These are phyloP conservation scores for Bonia amplexicaulis DNA, from an alignment of 176 grass and related monocot genomes.

Conservation along the genomic window DNA sequence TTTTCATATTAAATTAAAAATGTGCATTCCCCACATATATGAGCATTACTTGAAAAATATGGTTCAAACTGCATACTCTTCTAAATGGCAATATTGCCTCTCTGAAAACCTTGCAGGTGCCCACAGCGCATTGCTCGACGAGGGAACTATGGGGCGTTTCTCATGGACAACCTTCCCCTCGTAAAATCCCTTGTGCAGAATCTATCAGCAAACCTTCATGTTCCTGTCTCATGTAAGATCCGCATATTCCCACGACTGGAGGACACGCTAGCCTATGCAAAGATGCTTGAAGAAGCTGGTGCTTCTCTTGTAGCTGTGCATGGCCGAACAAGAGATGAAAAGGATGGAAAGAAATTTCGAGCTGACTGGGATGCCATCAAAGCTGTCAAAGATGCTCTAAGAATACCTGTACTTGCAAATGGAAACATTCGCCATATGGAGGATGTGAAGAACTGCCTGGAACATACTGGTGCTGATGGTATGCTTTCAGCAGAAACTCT, in stretches of 20 bases:
- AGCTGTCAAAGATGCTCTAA: slow-evolving; percentile 77
- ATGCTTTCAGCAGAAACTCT: slow-evolving; percentile 93
- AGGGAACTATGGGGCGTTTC: slow-evolving; percentile 92
- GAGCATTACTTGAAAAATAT: slow-evolving; percentile 12
- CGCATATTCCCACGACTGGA: slow-evolving; percentile 75
- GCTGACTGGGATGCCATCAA: slow-evolving; percentile 86
- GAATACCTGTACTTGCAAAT: slow-evolving; percentile 91
- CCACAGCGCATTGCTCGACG: slow-evolving; percentile 90
- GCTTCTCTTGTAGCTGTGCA: slow-evolving; percentile 91
- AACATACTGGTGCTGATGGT: slow-evolving; percentile 80
- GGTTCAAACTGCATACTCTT: neutral
- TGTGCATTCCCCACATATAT: neutral
- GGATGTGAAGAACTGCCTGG: slow-evolving; percentile 71
- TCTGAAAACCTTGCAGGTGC: slow-evolving; percentile 56
- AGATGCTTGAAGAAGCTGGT: slow-evolving; percentile 95
- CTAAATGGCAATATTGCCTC: neutral
- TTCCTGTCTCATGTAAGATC: slow-evolving; percentile 87
- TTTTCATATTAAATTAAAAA: neutral
- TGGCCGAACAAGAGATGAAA: slow-evolving; percentile 89
- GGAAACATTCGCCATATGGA: slow-evolving; percentile 88
- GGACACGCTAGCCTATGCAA: slow-evolving; percentile 84
- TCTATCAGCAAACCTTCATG: slow-evolving; percentile 66
- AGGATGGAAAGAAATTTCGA: slow-evolving; percentile 85
- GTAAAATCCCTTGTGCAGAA: slow-evolving; percentile 80
- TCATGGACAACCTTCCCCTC: slow-evolving; percentile 91